phyloP scores from a whole-genome alignment of 192 early-diverging fungal species.

The Cetraspora pellucida region DNA sequence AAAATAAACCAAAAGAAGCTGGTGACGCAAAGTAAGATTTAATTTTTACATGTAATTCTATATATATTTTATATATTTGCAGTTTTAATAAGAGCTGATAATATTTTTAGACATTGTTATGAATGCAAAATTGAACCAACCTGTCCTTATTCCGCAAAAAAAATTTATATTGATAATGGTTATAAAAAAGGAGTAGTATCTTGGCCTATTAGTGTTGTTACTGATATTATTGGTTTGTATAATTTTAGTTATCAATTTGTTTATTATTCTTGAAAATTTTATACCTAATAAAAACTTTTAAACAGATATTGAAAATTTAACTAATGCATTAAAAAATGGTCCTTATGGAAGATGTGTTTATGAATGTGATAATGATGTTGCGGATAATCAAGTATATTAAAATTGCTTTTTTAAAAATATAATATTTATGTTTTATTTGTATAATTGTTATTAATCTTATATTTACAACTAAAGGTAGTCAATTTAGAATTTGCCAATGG shows the following conservation, averaged over 20 bases:
- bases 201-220: conserved; percentile 63
- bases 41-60: background rate
- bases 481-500: conserved; percentile 40
- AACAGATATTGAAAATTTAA: conserved; percentile 54
- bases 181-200: conserved; percentile 40
- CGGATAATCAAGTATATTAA: conserved; percentile 60
- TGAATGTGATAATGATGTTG: conserved; percentile 71
- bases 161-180: conserved; percentile 51
- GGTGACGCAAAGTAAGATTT: conserved; percentile 45
- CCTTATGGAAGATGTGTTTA: conserved; percentile 72
- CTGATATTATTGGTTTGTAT: conserved; percentile 40
- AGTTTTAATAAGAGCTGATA: no score
- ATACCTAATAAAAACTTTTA: no score
- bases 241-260: background rate
- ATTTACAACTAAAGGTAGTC: conserved; percentile 20
- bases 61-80: background rate
- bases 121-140: conserved; percentile 55
- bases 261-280: background rate
- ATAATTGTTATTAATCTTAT: no score
- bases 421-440: background rate
- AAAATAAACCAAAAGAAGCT: conserved; percentile 59
- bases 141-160: conserved; percentile 64
- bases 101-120: conserved; percentile 47
- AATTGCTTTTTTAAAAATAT: background rate
- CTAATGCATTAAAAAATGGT: conserved; percentile 48